Evolutionary conservation across 2,329 filamentous ascomycete genomes (phyloP).

Genomic region (Arthrinium phaeospermum): DNA sequence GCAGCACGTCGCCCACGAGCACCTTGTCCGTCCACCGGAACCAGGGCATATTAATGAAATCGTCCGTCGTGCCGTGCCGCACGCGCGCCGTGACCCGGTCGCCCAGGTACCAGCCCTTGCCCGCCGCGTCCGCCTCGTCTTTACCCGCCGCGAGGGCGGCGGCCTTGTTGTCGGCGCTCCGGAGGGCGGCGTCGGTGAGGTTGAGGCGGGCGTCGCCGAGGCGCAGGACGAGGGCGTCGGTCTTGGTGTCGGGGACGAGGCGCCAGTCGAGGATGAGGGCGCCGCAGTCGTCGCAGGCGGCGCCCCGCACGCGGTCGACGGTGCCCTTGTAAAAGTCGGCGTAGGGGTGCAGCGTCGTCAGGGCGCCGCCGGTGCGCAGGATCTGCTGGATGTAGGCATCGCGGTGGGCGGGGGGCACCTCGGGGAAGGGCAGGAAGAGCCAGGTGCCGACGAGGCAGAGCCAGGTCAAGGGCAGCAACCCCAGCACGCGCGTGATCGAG

Average conservation of each 20-base stretch:
- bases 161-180: not conserved
- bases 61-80: conserved; percentile 17
- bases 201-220: conserved; percentile 21
- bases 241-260: conserved; percentile 17
- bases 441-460: conserved; percentile 25
- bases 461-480: conserved; percentile 26
- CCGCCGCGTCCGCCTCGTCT: too few relatives aligned
- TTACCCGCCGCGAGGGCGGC: not conserved
- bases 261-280: conserved; percentile 22
- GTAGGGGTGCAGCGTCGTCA: conserved; percentile 20
- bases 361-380: conserved; percentile 19
- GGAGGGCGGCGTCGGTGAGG: conserved; percentile 23
- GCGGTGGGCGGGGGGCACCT: conserved; percentile 10
- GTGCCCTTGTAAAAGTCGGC: conserved; percentile 18
- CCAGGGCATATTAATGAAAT: conserved; percentile 24
- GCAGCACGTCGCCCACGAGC: conserved; percentile 21
- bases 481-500: conserved; percentile 23
- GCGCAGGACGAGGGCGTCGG: conserved; percentile 23
- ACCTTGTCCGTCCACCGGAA: conserved; percentile 25
- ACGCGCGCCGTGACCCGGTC: conserved; percentile 7
- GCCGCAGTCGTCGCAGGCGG: not conserved
- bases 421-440: conserved; percentile 24
- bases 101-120: conserved; percentile 13
- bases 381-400: conserved; percentile 17
- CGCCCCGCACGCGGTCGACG: not conserved